These are phyloP conservation scores for Cystobasidium sp. DNA, from an alignment of 1,284 basidiomycete species.

Conservation along the genomic window DNA sequence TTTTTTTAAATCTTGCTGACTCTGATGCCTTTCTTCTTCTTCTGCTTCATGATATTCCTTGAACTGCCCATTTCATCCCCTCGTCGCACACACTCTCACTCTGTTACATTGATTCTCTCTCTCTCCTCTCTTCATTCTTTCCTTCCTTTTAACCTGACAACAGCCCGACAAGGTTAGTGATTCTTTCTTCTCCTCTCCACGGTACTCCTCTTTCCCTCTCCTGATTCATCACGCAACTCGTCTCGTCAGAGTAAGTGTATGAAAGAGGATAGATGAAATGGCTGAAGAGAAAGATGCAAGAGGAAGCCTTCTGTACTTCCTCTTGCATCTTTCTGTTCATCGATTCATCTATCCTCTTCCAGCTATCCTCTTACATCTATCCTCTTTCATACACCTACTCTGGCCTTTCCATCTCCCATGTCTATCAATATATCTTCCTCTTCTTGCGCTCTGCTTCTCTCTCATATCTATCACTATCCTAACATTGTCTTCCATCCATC, in stretches of 20 bases:
- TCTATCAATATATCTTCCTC: too few species aligned
- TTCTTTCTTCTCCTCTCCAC: neutral
- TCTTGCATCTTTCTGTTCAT: too few species aligned
- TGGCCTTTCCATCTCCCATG: neutral
- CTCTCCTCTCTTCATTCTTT: neutral
- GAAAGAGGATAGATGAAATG: too few species aligned
- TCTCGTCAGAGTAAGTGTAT: too few species aligned
- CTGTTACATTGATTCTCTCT: too few species aligned
- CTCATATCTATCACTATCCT: neutral
- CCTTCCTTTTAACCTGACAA: neutral
- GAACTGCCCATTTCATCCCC: neutral
- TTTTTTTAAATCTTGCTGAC: neutral
- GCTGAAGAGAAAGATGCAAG: too few species aligned
- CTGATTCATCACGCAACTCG: neutral
- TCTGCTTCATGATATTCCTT: neutral
- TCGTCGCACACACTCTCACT: too few species aligned
- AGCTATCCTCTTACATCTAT: neutral
- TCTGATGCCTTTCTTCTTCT: neutral
- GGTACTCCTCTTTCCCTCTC: neutral
- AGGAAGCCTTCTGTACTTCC: too few species aligned
- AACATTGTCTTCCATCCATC: neutral
- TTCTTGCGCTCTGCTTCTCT: neutral
- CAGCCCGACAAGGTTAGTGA: slow-evolving; percentile 13
- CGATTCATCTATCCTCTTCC: neutral
- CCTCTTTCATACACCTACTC: neutral